phyloP scores from a whole-genome alignment of 331 rosid species.

The Quercus phellos region DNA sequence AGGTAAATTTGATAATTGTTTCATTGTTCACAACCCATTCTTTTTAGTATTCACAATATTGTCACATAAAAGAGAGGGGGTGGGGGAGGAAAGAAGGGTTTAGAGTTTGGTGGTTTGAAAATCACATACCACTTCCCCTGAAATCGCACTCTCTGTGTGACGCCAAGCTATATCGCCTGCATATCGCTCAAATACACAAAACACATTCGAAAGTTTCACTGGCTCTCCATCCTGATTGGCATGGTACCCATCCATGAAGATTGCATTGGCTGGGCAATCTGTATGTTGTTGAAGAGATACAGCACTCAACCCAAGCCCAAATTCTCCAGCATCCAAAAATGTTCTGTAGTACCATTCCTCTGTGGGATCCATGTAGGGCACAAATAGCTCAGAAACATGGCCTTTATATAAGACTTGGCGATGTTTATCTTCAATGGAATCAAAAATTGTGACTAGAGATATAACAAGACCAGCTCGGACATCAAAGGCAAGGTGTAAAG shows the following conservation, averaged over 20 bases:
- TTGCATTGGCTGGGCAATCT: slow-evolving; percentile 60
- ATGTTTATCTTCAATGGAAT: no score
- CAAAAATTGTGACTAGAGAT: no score
- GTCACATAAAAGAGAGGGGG: no score
- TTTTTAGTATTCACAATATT: no score
- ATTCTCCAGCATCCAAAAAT: slow-evolving; percentile 56
- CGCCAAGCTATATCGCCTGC: slow-evolving; percentile 43
- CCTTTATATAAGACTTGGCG: no score
- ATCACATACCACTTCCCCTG: slow-evolving; percentile 27
- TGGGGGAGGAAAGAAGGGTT: no score
- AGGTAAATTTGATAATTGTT: no score
- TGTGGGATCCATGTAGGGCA: slow-evolving; percentile 67
- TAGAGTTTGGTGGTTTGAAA: no score
- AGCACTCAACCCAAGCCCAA: slow-evolving; percentile 46
- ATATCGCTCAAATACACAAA: slow-evolving; percentile 50
- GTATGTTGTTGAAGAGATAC: slow-evolving; percentile 35
- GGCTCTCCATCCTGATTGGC: slow-evolving; percentile 38
- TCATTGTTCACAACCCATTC: no score
- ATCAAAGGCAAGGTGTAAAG: no score
- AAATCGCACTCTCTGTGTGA: slow-evolving; percentile 42
- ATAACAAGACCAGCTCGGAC: no score
- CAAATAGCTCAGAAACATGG: slow-evolving; percentile 24
- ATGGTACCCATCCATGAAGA: slow-evolving; percentile 43
- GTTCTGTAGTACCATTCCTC: slow-evolving; percentile 56
- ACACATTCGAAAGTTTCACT: slow-evolving; percentile 33